phyloP scores from a whole-genome alignment of 2,329 filamentous ascomycete species.

The Phialemoniopsis sp. region DNA sequence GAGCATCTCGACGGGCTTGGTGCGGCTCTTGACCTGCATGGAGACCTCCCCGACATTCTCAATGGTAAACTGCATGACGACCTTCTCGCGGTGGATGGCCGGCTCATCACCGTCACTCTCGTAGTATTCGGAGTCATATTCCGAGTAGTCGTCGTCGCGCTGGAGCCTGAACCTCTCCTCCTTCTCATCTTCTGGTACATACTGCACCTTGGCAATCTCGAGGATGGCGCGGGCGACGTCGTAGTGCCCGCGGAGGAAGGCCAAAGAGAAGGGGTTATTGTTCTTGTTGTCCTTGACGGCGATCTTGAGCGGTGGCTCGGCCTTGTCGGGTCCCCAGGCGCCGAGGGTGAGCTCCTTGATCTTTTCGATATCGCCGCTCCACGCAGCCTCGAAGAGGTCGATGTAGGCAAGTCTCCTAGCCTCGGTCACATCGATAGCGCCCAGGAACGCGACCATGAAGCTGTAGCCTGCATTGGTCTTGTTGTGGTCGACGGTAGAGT shows the following conservation, averaged over 20 bases:
- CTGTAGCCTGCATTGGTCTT: constrained; percentile 31
- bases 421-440: constrained; percentile 51
- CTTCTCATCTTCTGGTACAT: constrained; percentile 49
- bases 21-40: constrained; percentile 62
- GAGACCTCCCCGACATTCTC: constrained; percentile 70
- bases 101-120: constrained; percentile 32
- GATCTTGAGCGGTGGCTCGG: constrained; percentile 59
- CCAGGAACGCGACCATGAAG: constrained; percentile 45
- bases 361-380: constrained; percentile 61
- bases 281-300: constrained; percentile 47
- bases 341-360: constrained; percentile 62
- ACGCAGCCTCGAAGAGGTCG: constrained; percentile 69
- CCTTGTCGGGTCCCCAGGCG: constrained; percentile 49
- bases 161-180: constrained; percentile 45
- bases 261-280: constrained; percentile 63
- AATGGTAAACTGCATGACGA: constrained; percentile 68
- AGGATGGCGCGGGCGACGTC: constrained; percentile 62
- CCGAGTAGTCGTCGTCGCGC: constrained; percentile 25
- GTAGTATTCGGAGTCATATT: constrained; percentile 12
- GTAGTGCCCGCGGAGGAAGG: constrained; percentile 61
- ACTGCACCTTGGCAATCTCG: constrained; percentile 68
- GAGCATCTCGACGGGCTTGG: constrained; percentile 52
- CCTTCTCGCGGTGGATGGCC: constrained; percentile 45
- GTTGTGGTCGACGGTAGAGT: constrained; percentile 1
- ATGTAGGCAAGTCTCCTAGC: constrained; percentile 55